Evolutionary conservation across 345 rosid species (phyloP), one percentile per base, ranked within the genome.

Genomic region (Arabidopsis suecica): DNA sequence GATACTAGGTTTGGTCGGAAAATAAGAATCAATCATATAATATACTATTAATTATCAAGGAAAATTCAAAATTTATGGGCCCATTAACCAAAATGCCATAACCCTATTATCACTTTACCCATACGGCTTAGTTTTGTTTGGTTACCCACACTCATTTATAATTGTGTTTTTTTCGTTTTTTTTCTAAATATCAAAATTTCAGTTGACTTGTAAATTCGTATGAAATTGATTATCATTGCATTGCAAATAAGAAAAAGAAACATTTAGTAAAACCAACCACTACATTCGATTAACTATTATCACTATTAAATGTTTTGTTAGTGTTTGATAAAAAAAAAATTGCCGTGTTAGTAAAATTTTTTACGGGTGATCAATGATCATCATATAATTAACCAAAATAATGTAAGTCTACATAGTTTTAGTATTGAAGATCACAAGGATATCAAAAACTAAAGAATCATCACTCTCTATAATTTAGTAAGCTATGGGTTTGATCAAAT

Each of bases 1-100:
- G 59, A 74, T 41, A 18, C 12, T 48, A 37, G 56, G 67, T 66
- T 48, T 66, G 78, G 72, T 74, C 51, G 60, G 72, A 74, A 74
- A 74, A 74, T 48, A 74, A 57, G 44, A 66, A 66, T 57, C 60
- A 59, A 44, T 16, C 23, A n/a, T 65, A 47, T 37, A 16, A 74
- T 9, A 53, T 30, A 16, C 18, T 16, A 12, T 40, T 25, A 61
- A 7, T 20, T 61, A 22, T 28, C 40, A 38, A 20, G 18, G 23
- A 20, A 69, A 59, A 36, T n/a, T 38, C 8, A 28, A 42, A 37
- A 3, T 5, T 13, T 13, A 32, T 54, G 69, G 64, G 56, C 7
- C 8, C 64, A 56, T 65, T 16, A 56, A 65, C 58, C 25, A 74
- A 64, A 65, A 57, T 47, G 53, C 59, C 60, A 47, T 56, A 34